These are phyloP conservation scores for Arthrobotrys megalospora DNA, from an alignment of 2,329 filamentous ascomycete genomes.

Conservation along the genomic window DNA sequence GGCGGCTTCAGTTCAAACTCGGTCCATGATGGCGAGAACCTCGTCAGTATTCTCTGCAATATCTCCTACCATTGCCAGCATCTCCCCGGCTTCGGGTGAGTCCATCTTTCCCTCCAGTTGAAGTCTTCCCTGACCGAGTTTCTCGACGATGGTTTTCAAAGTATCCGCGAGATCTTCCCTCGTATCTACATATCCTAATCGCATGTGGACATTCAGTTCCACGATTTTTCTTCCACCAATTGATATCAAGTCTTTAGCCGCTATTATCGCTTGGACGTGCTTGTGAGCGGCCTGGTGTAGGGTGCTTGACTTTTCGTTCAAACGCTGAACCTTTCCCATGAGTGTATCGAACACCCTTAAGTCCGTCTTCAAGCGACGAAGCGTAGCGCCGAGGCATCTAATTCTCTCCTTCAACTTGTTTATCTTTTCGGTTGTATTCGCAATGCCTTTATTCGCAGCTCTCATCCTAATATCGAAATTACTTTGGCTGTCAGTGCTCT, in stretches of 20 bases:
- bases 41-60: neutral
- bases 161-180: neutral
- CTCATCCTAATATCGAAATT: neutral
- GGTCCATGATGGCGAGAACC: neutral
- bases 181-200: conserved; percentile 2
- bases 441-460: neutral
- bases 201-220: conserved; percentile 4
- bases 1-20: no score
- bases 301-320: neutral
- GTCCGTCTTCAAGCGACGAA: neutral
- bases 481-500: neutral
- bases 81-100: neutral
- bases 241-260: conserved; percentile 1
- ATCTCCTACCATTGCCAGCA: conserved; percentile 1
- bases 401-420: neutral
- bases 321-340: neutral
- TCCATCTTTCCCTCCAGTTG: neutral
- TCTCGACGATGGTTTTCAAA: conserved; percentile 4
- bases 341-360: neutral
- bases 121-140: neutral
- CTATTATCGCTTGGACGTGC: neutral
- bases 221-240: neutral
- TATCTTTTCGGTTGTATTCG: neutral
- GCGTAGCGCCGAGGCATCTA: neutral
- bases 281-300: neutral